phyloP scores from a whole-genome alignment of 148 eudicot species.

The Fallopia convolvulus region DNA sequence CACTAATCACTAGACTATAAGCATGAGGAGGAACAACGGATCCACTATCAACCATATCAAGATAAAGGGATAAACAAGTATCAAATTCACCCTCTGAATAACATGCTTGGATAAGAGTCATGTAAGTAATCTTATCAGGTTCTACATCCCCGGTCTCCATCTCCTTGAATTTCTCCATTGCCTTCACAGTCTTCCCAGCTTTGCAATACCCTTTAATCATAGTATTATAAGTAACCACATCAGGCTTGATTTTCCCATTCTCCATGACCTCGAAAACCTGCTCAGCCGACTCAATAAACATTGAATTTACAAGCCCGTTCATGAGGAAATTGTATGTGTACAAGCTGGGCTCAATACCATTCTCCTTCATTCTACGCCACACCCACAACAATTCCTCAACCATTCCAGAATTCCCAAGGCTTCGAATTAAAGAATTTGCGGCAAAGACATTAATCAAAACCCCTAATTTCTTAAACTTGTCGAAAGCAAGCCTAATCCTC shows the following conservation, averaged over 20 bases:
- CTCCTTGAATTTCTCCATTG: slow-evolving; percentile 56
- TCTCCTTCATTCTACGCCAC: slow-evolving; percentile 75
- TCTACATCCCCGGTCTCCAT: slow-evolving; percentile 62
- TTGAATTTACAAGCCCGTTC: slow-evolving; percentile 53
- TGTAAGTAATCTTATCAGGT: slow-evolving; percentile 78
- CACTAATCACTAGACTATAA: slow-evolving; percentile 81
- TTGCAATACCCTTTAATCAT: slow-evolving; percentile 92
- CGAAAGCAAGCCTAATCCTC: slow-evolving; percentile 48
- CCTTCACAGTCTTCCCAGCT: slow-evolving; percentile 61
- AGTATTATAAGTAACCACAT: slow-evolving; percentile 80
- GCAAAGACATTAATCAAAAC: slow-evolving; percentile 42
- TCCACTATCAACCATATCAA: slow-evolving; percentile 73
- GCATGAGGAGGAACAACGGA: slow-evolving; percentile 80
- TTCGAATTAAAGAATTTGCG: slow-evolving; percentile 73
- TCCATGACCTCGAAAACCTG: slow-evolving; percentile 17
- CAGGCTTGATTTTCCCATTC: slow-evolving; percentile 59
- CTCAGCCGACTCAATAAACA: slow-evolving; percentile 64
- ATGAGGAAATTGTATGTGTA: slow-evolving; percentile 73
- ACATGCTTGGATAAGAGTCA: slow-evolving; percentile 84
- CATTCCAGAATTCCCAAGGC: slow-evolving; percentile 79
- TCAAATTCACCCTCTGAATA: slow-evolving; percentile 53
- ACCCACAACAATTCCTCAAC: slow-evolving; percentile 95
- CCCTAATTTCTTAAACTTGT: slow-evolving; percentile 36
- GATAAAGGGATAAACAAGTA: slow-evolving; percentile 67
- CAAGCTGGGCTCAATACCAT: slow-evolving; percentile 72